Base-by-base conservation (phyloP, 495 filamentous ascomycete genomes). In the Aspergillus mulundensis region DNA sequence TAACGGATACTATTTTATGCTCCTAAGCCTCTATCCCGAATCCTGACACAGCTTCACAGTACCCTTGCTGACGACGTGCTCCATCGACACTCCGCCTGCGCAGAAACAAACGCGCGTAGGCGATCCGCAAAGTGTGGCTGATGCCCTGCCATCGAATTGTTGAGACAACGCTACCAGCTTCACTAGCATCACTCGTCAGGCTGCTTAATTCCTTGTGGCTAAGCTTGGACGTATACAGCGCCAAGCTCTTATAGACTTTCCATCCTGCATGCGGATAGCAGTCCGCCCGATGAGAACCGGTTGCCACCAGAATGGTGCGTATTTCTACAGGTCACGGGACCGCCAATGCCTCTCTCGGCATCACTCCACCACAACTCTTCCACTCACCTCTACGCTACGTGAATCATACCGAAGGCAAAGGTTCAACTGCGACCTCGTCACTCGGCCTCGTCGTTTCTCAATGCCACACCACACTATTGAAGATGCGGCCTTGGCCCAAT, bases 41-140 rank as follows among this genome's bases (percentile, higher is more conserved):
- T 16, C 24, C 10, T 43, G 15, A 16, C 28, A 1, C 8, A 21
- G 18, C 47, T 42, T 34, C 16, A 14, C 24, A 23, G n/a, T 39
- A 4, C 47, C 47, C 47, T 42, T 53, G 50, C 50, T 43, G 34
- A 51, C 36, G 49, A 51, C 38, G 50, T 41, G 18, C 49, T 41
- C 49, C 36, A 28, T 51, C 24, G 14, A n/a, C 36, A 19, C 32
- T 50, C 49, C 49, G 49, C 49, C 49, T 16, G 38, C 5, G 15
- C 14, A 40, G 38, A 16, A 40, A 40, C 38, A 40, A 40, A 40
- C 38, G 38, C 38, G 38, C 19, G 42, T 21, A 44, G 25, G 19
- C 42, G 18, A 44, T 24, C 18, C 18, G 16, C 42, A 21, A 19
- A 24, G 30, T 50, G 30, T 50, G 43, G 30, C 47, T 50, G 28